Base-by-base conservation (phyloP, 192 early-diverging fungal species). In the Coemansia aciculifera region DNA sequence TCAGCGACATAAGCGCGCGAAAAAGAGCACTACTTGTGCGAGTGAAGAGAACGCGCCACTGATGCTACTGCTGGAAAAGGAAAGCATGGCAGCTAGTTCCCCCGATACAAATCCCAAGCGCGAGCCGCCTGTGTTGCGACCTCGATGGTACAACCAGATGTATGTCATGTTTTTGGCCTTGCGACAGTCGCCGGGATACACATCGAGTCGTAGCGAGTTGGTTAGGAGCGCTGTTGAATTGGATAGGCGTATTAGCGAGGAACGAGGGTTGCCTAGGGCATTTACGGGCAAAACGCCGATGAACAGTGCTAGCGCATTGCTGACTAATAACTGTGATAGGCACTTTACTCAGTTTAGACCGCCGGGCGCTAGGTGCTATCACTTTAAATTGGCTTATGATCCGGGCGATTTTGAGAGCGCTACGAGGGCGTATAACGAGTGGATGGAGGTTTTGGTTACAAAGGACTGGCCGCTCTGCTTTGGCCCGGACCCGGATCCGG, bases 71-170 rank as follows among this genome's bases (percentile, higher is more conserved):
- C 54, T 56, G 12, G 54, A 68, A 13, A 44, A 46, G 15, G 32
- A 23, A 38, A 36, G 27, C 15, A 13, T 32, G 34, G 3, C 48
- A n/a, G 44, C 59, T 21, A 27, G 51, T 54, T 32, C 24, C 3
- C 29, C 54, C 13, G 54, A 56, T 15, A 15, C 27, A 31, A 49
- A 13, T n/a, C 51, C 12, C 12, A 54, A 31, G 43, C 56, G 13
- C 15, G 34, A 51, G 62, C 69, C 43, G 27, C 19, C 34, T 44
- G 29, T 31, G 4, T n/a, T 59, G 57, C 71, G 78, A 63, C 94
- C 94, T 19, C 80, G 93, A n/a, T 97, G 95, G 95, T 92, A 94
- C 39, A 97, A 87, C 48, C 94, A 95, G 66, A 89, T 90, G 29
- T 95, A 93, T 71, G 75, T 97, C 66, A 80, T 97, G 74, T 92